A percentile compares a stretch with the other conserved stretches of the same genome.
phyloP scores from a whole-genome alignment of 169 alveolate genomes.

The Eimeria falciformis region DNA sequence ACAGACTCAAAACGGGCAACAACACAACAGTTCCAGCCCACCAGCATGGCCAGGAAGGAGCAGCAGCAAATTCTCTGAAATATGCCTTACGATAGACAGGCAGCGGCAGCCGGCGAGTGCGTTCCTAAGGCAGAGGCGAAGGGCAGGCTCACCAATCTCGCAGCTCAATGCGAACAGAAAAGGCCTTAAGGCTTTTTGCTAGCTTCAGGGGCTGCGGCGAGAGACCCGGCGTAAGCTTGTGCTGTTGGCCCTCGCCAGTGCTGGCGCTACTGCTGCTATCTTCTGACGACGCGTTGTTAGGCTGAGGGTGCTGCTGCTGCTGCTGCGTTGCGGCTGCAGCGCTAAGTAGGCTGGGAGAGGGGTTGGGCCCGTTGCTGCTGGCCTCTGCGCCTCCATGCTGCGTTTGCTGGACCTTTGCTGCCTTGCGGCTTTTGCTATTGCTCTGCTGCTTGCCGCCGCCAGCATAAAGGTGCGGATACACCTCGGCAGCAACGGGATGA shows the following conservation, averaged over 20 bases:
- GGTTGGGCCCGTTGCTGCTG: not conserved
- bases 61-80: not conserved
- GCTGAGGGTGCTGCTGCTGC: not conserved
- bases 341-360: not conserved
- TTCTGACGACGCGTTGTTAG: not conserved
- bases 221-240: not conserved
- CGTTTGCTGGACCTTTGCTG: not conserved
- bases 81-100: not conserved
- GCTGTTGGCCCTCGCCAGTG: not conserved
- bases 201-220: not conserved
- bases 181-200: conserved; percentile 1
- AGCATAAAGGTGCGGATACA: conserved; percentile 66
- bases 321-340: not conserved
- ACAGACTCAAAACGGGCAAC: not conserved
- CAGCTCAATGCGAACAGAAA: conserved; percentile 33
- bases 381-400: not conserved
- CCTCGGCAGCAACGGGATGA: conserved; percentile 69
- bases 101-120: not conserved
- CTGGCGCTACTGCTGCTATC: not conserved
- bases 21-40: not conserved
- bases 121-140: not conserved
- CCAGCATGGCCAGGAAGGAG: not conserved
- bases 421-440: conserved; percentile 7
- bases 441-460: conserved; percentile 33
- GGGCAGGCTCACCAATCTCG: not conserved